Evolutionary conservation across 768 basidiomycete genomes (phyloP), one percentile per base, ranked within the genome.

Genomic region (Termitomyces sp.): DNA sequence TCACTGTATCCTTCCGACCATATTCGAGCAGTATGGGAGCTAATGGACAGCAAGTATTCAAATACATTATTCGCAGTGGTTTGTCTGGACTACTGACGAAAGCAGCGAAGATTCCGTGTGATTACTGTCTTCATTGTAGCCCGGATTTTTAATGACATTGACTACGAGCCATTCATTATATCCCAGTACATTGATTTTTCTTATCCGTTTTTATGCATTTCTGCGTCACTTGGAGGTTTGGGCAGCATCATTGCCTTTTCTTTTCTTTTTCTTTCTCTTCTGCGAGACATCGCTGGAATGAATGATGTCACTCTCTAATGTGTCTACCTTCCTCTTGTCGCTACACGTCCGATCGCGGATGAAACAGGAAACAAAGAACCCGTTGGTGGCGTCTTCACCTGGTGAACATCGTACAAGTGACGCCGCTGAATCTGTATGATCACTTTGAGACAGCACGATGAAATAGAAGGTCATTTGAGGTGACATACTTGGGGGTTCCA

Each of bases 281-380:
- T 59, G 45, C 45, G 56, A 41, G 30, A n/a, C 34, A 28, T 44
- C 24, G 35, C n/a, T 45, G 45, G 21, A 58, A 15, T 51, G 55
- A 37, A 57, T 50, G 22, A 19, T 35, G 32, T 63, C 64, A 48
- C 60, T 64, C 7, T 59, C 62, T 9, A 57, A 60, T 30, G 51
- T 47, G 58, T 62, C 52, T 14, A 41, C 61, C 55, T 70, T 69
- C 52, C 72, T 64, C 57, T 65, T 67, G 22, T 51, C 49, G 22
- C 51, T 56, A 21, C 50, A 54, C 37, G 55, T 45, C 17, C 15
- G 24, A 22, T 32, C 40, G 51, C 67, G 74, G 30, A 92, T 74
- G 66, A 98, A 94, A 68, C 90, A 97, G n/a, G 91, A 86, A 22
- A 99, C 95, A 63, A 99, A 99, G 75, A 99, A 99, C 0, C 97